Conservation (phyloP, 805 yeast species). For the Saturnispora gosingensis region DNA sequence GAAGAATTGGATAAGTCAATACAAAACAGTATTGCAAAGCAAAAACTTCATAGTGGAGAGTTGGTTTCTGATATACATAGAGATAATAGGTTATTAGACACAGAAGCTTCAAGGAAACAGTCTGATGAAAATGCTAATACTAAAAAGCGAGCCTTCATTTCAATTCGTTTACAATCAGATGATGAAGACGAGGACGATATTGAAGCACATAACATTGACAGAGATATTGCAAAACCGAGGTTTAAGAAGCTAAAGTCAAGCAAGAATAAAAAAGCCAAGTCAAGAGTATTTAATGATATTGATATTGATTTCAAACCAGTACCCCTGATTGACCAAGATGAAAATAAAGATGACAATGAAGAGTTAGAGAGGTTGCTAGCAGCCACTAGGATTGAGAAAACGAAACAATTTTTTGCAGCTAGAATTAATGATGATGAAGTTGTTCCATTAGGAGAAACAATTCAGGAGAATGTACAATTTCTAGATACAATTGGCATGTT, state of each 20-base stretch:
- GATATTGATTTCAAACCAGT: constrained; percentile 21
- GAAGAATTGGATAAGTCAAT: constrained; percentile 11
- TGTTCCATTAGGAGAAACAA: constrained; percentile 14
- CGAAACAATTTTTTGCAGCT: neutral
- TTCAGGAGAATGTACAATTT: constrained; percentile 32
- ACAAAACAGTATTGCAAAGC: constrained; percentile 16
- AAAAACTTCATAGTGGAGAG: constrained; percentile 27
- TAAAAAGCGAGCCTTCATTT: constrained; percentile 13
- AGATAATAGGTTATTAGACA: constrained; percentile 20
- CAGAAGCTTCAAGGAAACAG: neutral
- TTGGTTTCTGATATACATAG: constrained; percentile 15
- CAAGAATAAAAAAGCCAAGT: constrained; percentile 11
- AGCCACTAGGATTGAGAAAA: constrained; percentile 16
- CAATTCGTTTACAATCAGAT: constrained; percentile 12
- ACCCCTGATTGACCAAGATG: constrained; percentile 21
- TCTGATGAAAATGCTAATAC: neutral
- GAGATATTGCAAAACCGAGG: constrained; percentile 12
- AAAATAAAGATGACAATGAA: constrained; percentile 20
- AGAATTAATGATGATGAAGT: neutral
- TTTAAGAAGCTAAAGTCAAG: constrained; percentile 16
- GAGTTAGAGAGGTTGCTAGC: constrained; percentile 19
- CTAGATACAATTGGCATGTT: constrained; percentile 12
- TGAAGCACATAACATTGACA: neutral
- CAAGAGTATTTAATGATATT: constrained; percentile 9
- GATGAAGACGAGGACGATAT: constrained; percentile 11